Evolutionary conservation across 1,139 yeast species (phyloP).

Genomic region (Scheffersomyces cryptocercus): DNA sequence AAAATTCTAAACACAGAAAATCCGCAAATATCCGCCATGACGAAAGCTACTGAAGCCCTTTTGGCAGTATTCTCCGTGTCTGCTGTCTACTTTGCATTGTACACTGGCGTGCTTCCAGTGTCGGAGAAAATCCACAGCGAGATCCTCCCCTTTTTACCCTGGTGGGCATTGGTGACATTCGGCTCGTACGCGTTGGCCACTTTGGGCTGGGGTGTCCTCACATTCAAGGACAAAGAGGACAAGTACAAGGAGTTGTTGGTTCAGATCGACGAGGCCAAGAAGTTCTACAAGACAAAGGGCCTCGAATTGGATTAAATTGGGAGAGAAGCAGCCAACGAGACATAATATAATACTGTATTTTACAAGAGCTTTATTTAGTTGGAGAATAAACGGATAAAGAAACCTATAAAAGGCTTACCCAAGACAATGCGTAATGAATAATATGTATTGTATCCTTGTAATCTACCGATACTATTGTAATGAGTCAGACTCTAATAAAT

Average conservation of each 20-base stretch:
- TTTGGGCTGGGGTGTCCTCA: constrained; percentile 69
- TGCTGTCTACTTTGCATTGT: constrained; percentile 57
- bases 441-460: too few relatives aligned
- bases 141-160: constrained; percentile 66
- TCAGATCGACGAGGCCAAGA: constrained; percentile 69
- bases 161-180: constrained; percentile 70
- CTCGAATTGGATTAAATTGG: constrained; percentile 46
- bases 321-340: neutral
- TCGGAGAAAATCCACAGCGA: constrained; percentile 51
- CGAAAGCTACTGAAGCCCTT: constrained; percentile 67
- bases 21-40: constrained; percentile 39
- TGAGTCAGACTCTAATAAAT: too few relatives aligned
- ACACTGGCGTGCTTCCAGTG: constrained; percentile 56
- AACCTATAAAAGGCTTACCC: too few relatives aligned
- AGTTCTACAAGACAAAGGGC: constrained; percentile 57
- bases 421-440: too few relatives aligned
- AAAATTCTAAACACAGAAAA: too few relatives aligned
- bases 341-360: too few relatives aligned
- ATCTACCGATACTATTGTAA: too few relatives aligned
- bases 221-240: constrained; percentile 73
- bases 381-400: too few relatives aligned
- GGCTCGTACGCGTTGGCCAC: constrained; percentile 74
- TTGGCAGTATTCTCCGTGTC: constrained; percentile 47
- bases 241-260: constrained; percentile 63
- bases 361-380: too few relatives aligned